Conservation (phyloP, 257 asterid species). For the Solanum chiquidenum region DNA sequence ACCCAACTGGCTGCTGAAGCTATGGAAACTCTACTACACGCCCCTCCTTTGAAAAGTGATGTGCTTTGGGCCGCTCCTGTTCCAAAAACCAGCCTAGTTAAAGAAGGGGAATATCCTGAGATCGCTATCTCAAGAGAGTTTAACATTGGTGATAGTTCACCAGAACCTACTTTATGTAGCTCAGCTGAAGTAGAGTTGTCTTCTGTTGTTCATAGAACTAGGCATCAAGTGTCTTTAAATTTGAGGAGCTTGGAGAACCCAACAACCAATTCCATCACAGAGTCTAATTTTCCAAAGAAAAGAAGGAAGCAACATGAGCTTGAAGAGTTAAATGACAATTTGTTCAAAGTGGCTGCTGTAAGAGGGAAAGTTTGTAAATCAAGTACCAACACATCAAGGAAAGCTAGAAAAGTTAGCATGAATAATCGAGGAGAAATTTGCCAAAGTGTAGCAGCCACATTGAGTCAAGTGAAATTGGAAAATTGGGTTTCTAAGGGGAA, state of each 20-base stretch:
- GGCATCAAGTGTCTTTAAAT: conserved; percentile 1
- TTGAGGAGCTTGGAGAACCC: conserved; percentile 1
- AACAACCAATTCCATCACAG: conserved; percentile 7
- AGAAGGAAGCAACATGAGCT: conserved; percentile 12
- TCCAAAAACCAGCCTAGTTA: conserved; percentile 14
- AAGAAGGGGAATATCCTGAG: conserved; percentile 8
- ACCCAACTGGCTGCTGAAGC: conserved; percentile 95
- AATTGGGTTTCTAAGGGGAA: conserved; percentile 43
- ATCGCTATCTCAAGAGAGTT: conserved; percentile 3
- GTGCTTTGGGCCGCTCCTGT: conserved; percentile 17
- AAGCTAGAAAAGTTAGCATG: conserved; percentile 8
- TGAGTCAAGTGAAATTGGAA: conserved; percentile 14
- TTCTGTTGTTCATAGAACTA: neutral
- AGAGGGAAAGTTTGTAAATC: conserved; percentile 11
- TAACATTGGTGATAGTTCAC: neutral
- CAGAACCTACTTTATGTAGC: conserved; percentile 4
- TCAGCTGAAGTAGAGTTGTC: conserved; percentile 1
- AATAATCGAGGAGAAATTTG: conserved; percentile 5
- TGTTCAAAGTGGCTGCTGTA: conserved; percentile 1
- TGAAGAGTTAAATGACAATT: conserved; percentile 2
- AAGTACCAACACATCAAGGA: conserved; percentile 9
- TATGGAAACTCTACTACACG: conserved; percentile 54
- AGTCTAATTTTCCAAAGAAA: conserved; percentile 13
- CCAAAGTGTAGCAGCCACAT: conserved; percentile 9
- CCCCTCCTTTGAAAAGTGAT: conserved; percentile 25